These are phyloP conservation scores for Hypoxylon intermedium DNA, from an alignment of 495 filamentous ascomycete genomes.

Conservation along the genomic window DNA sequence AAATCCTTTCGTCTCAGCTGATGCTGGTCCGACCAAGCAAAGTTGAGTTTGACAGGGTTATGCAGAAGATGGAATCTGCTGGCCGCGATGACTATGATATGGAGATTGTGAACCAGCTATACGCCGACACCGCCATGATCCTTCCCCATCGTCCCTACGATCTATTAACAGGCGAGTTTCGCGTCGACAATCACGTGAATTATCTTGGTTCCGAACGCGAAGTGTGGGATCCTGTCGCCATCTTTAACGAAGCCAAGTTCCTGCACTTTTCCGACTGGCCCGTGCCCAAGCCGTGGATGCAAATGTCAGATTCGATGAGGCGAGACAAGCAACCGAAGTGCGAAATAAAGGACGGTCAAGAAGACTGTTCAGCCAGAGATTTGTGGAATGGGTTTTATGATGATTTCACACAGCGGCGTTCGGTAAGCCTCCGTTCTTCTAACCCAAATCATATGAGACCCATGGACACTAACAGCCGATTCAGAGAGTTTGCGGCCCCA, in stretches of 20 bases:
- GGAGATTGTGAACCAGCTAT: slow-evolving; percentile 78
- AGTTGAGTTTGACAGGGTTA: slow-evolving; percentile 60
- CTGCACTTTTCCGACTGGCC: slow-evolving; percentile 87
- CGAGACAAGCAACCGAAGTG: slow-evolving; percentile 66
- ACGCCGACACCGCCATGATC: slow-evolving; percentile 68
- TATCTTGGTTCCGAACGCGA: slow-evolving; percentile 71
- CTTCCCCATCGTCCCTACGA: slow-evolving; percentile 79
- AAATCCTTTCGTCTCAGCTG: slow-evolving; percentile 66
- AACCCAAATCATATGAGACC: neutral
- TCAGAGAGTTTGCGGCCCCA: slow-evolving; percentile 34
- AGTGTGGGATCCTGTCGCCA: slow-evolving; percentile 71
- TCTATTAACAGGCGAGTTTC: slow-evolving; percentile 75
- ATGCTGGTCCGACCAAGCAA: slow-evolving; percentile 70
- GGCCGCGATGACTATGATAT: slow-evolving; percentile 65
- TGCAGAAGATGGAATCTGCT: slow-evolving; percentile 53
- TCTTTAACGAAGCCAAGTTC: slow-evolving; percentile 71
- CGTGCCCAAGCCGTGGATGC: slow-evolving; percentile 79
- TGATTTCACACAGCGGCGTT: slow-evolving; percentile 68
- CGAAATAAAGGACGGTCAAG: slow-evolving; percentile 45
- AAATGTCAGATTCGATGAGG: slow-evolving; percentile 62
- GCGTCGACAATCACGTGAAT: slow-evolving; percentile 59
- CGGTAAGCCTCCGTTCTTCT: slow-evolving; percentile 52
- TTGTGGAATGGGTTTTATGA: slow-evolving; percentile 76
- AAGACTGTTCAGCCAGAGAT: slow-evolving; percentile 67
- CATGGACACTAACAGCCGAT: slow-evolving; percentile 21